phyloP scores from a whole-genome alignment of 768 basidiomycete genomes.

The Lactarius vividus region DNA sequence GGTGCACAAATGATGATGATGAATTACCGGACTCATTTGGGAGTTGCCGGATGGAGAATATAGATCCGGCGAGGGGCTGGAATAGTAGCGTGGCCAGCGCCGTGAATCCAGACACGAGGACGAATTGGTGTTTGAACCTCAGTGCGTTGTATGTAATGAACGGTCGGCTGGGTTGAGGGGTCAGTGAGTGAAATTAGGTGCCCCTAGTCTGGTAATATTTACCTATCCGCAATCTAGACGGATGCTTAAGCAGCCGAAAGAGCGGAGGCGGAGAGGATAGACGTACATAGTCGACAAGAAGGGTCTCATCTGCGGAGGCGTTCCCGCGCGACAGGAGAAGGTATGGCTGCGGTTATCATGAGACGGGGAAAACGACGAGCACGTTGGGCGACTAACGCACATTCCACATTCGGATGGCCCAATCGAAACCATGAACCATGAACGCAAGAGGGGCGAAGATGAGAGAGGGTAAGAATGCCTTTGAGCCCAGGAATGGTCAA shows the following conservation, averaged over 20 bases:
- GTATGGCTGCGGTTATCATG: constrained; percentile 50
- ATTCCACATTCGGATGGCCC: constrained; percentile 55
- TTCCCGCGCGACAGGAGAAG: constrained; percentile 52
- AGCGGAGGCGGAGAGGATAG: not conserved
- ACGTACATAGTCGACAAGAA: constrained; percentile 67
- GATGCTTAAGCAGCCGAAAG: not conserved
- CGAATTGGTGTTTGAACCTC: constrained; percentile 51
- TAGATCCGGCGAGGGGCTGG: constrained; percentile 53
- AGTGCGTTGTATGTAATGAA: constrained; percentile 37
- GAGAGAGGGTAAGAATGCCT: constrained; percentile 61
- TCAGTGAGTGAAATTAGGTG: not conserved
- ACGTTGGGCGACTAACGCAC: constrained; percentile 36
- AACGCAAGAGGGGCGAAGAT: constrained; percentile 49
- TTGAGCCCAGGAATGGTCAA: constrained; percentile 3
- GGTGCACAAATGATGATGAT: not conserved
- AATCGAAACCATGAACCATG: constrained; percentile 53
- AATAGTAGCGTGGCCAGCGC: constrained; percentile 46
- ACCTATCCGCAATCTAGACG: constrained; percentile 18
- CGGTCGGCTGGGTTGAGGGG: constrained; percentile 5
- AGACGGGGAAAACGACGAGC: not conserved
- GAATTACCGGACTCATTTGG: constrained; percentile 36
- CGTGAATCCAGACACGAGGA: constrained; percentile 51
- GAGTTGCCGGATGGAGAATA: constrained; percentile 34
- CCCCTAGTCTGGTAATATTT: not conserved
- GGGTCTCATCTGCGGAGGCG: constrained; percentile 52